These are phyloP conservation scores for Lasiosphaeria ovina DNA, from an alignment of 495 filamentous ascomycete genomes.

Conservation along the genomic window DNA sequence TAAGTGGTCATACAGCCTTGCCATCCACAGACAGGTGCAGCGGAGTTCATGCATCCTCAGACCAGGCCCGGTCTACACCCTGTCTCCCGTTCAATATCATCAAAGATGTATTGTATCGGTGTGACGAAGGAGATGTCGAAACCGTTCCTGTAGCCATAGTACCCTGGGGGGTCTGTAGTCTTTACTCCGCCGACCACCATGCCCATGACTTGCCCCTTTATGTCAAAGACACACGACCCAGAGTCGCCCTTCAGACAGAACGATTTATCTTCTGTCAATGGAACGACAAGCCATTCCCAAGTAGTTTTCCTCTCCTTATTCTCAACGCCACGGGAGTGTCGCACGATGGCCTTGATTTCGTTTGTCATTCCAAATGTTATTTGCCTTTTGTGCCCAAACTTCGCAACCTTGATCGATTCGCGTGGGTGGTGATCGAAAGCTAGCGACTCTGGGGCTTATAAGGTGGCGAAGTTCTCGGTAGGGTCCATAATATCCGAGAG, in stretches of 20 bases:
- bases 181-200: no score
- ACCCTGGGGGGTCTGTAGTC: neutral
- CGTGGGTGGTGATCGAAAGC: neutral
- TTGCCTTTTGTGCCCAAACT: neutral
- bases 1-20: no score
- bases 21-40: no score
- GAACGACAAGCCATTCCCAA: neutral
- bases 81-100: neutral
- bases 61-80: neutral
- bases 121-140: neutral
- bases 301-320: neutral
- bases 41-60: no score
- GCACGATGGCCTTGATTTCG: constrained; percentile 1
- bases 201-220: neutral
- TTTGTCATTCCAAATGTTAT: neutral
- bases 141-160: neutral
- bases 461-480: no score
- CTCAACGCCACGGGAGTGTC: neutral
- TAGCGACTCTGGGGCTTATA: neutral
- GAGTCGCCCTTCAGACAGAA: neutral
- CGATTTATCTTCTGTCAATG: neutral
- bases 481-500: no score
- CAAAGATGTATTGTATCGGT: neutral
- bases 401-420: neutral
- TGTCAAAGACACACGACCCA: neutral